phyloP scores from a whole-genome alignment of 148 eudicot genomes.

The Cornus controversa region DNA sequence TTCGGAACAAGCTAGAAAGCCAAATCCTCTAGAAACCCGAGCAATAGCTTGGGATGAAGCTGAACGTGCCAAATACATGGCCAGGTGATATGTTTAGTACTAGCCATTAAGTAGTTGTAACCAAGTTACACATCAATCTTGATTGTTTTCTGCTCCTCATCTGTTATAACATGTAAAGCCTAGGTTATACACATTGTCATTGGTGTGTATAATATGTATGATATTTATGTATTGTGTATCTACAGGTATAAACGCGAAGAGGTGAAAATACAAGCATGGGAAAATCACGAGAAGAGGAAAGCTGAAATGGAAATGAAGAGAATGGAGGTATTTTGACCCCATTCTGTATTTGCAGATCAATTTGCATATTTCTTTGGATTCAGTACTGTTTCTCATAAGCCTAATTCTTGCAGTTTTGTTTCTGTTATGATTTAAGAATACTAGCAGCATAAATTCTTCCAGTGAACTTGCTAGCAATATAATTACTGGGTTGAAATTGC shows the following conservation, averaged over 20 bases:
- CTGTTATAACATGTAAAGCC: background rate
- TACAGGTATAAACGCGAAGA: constrained; percentile 85
- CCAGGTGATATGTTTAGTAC: constrained; percentile 49
- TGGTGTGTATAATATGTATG: no score
- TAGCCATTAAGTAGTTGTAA: background rate
- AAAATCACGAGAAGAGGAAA: constrained; percentile 89
- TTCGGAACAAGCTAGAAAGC: constrained; percentile 29
- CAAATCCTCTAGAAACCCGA: constrained; percentile 63
- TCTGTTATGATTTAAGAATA: no score
- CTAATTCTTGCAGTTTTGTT: background rate
- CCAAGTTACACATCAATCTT: background rate
- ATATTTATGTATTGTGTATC: constrained; percentile 4
- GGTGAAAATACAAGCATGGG: constrained; percentile 96
- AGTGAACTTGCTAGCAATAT: background rate
- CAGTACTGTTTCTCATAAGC: background rate
- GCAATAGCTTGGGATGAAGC: constrained; percentile 99
- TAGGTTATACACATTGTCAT: background rate
- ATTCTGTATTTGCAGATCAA: background rate
- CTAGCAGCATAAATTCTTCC: background rate
- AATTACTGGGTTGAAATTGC: background rate
- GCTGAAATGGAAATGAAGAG: constrained; percentile 95
- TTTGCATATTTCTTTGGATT: background rate
- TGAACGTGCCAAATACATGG: constrained; percentile 83
- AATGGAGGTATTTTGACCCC: constrained; percentile 59
- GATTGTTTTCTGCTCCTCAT: background rate